Evolutionary conservation across 177 flowering plant genomes (phyloP).

Genomic region (Vitis hybrid): DNA sequence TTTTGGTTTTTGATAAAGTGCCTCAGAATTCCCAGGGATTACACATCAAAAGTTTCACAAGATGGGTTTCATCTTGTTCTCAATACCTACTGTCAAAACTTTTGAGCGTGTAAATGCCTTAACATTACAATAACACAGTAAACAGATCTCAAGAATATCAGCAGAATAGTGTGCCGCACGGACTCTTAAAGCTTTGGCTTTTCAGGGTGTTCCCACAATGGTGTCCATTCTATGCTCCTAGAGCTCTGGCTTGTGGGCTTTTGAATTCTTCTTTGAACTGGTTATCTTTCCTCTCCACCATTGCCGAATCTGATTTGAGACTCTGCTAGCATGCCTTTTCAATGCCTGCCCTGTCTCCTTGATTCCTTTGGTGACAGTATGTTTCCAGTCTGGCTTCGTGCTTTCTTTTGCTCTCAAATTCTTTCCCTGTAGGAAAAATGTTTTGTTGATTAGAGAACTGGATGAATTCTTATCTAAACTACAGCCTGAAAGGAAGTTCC

Average conservation of each 20-base stretch:
- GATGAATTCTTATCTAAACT: not conserved
- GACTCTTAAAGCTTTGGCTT: too few relatives aligned
- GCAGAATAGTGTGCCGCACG: too few relatives aligned
- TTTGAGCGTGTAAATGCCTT: too few relatives aligned
- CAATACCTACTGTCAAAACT: too few relatives aligned
- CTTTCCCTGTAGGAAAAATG: slow-evolving; percentile 50
- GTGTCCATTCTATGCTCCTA: slow-evolving; percentile 20
- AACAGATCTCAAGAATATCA: not conserved
- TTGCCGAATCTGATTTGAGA: slow-evolving; percentile 36
- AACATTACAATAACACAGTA: not conserved
- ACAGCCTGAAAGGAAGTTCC: not conserved
- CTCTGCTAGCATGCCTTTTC: slow-evolving; percentile 51
- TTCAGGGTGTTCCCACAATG: too few relatives aligned
- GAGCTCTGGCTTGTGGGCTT: slow-evolving; percentile 55
- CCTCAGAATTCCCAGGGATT: too few relatives aligned
- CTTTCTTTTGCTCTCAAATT: slow-evolving; percentile 54
- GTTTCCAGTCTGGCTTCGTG: slow-evolving; percentile 55
- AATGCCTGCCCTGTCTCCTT: slow-evolving; percentile 34
- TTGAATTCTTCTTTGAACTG: slow-evolving; percentile 36
- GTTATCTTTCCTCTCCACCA: slow-evolving; percentile 68
- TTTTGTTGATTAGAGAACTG: not conserved
- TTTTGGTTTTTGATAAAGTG: too few relatives aligned
- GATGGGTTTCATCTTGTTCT: not conserved
- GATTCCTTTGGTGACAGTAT: slow-evolving; percentile 44
- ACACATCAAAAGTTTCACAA: too few relatives aligned